phyloP scores from a whole-genome alignment of 352 stramenopile genomes.

The Plasmopara muralis region DNA sequence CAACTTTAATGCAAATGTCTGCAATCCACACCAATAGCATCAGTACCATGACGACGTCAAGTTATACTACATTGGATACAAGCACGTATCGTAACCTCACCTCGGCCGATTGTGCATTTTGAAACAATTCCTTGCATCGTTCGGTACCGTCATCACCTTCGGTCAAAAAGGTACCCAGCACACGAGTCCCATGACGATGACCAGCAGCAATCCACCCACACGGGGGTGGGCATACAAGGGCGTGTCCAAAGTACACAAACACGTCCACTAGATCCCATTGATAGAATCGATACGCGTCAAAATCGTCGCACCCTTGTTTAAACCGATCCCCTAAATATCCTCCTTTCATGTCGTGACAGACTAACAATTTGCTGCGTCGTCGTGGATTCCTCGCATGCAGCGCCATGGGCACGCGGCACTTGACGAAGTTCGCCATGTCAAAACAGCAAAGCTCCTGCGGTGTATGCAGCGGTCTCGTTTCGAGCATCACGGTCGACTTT shows the following conservation, averaged over 20 bases:
- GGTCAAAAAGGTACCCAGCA: conserved; percentile 44
- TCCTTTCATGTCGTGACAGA: conserved; percentile 55
- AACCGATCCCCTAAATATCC: conserved; percentile 38
- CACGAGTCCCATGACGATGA: conserved; percentile 37
- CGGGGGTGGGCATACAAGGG: conserved; percentile 41
- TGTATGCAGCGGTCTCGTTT: conserved; percentile 26
- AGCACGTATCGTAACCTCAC: conserved; percentile 9
- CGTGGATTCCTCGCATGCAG: conserved; percentile 14
- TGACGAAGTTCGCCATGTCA: conserved; percentile 9
- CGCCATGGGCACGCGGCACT: conserved; percentile 24
- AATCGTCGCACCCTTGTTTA: conserved; percentile 29
- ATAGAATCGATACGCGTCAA: conserved; percentile 41
- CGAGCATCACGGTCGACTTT: conserved; percentile 1
- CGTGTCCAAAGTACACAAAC: conserved; percentile 54
- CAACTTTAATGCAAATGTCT: conserved; percentile 33
- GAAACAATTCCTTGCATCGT: conserved; percentile 26
- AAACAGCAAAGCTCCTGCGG: conserved; percentile 29
- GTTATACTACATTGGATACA: too few relatives aligned
- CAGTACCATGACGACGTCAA: too few relatives aligned
- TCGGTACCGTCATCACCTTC: conserved; percentile 28
- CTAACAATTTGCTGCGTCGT: conserved; percentile 41
- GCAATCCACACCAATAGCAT: not conserved
- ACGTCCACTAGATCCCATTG: conserved; percentile 50
- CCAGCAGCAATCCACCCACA: conserved; percentile 38
- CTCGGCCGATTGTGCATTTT: conserved; percentile 21